Conservation (phyloP, 1,284 basidiomycete genomes). For the Phellinidium pouzarii region DNA sequence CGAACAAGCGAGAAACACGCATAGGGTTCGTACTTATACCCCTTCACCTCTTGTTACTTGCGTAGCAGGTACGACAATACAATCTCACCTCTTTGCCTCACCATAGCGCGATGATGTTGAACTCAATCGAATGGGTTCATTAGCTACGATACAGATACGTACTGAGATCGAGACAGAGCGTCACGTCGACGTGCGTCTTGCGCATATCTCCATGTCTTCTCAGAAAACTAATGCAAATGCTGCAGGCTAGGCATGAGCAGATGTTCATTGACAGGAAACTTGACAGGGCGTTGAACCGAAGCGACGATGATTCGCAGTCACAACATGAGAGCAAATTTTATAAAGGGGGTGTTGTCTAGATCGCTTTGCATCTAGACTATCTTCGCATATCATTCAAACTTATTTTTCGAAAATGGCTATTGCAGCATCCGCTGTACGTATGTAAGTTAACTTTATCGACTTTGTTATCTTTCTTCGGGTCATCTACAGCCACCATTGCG, state of each 20-base stretch:
- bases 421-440: too few species aligned
- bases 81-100: too few species aligned
- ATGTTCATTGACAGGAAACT: not conserved
- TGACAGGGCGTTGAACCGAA: not conserved
- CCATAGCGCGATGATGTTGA: constrained; percentile 10
- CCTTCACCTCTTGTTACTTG: not conserved
- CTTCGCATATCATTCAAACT: too few species aligned
- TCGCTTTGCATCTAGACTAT: too few species aligned
- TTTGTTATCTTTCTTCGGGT: too few species aligned
- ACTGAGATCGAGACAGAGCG: constrained; percentile 12
- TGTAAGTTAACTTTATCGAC: too few species aligned
- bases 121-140: constrained; percentile 3
- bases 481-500: too few species aligned
- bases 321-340: not conserved
- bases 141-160: constrained; percentile 11
- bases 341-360: not conserved
- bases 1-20: not conserved
- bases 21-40: not conserved
- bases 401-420: too few species aligned
- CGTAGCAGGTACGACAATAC: too few species aligned
- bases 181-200: constrained; percentile 5
- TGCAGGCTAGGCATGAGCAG: too few species aligned
- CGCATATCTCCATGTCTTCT: not conserved
- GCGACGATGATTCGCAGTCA: not conserved
- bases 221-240: too few species aligned